Conservation (phyloP, 768 basidiomycete genomes). For the Lactarius psammicola region DNA sequence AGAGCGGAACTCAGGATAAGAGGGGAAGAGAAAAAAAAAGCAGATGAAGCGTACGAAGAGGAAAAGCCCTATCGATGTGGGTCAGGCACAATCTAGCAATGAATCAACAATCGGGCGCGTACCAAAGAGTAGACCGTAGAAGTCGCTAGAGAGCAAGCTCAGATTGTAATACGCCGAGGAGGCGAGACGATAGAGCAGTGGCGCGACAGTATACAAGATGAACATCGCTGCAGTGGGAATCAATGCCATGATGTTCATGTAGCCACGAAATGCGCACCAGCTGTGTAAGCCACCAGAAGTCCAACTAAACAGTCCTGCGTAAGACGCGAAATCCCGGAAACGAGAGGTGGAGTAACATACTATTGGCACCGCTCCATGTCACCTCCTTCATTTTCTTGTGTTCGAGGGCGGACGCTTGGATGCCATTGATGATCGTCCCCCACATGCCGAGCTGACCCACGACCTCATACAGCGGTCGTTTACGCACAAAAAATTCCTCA, state of each 20-base stretch:
- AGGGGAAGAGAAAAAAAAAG: background rate
- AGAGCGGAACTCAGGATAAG: slow-evolving; percentile 12
- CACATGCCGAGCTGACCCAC: slow-evolving; percentile 86
- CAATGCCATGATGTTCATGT: background rate
- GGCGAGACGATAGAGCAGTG: slow-evolving; percentile 80
- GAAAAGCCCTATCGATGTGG: slow-evolving; percentile 42
- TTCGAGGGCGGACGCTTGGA: slow-evolving; percentile 75
- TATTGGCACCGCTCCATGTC: slow-evolving; percentile 70
- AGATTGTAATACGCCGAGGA: slow-evolving; percentile 86
- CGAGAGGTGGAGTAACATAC: slow-evolving; percentile 41
- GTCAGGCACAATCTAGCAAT: slow-evolving; percentile 13
- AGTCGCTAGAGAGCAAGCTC: slow-evolving; percentile 83
- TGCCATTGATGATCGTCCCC: slow-evolving; percentile 75
- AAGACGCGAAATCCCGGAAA: background rate
- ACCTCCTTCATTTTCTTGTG: slow-evolving; percentile 61
- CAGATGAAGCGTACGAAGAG: slow-evolving; percentile 45
- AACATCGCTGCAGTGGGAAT: slow-evolving; percentile 57
- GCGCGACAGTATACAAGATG: slow-evolving; percentile 81
- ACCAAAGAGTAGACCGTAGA: slow-evolving; percentile 81
- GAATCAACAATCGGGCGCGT: slow-evolving; percentile 13
- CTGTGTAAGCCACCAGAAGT: slow-evolving; percentile 51
- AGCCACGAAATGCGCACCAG: slow-evolving; percentile 32
- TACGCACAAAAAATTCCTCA: slow-evolving; percentile 84
- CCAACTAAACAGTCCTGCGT: slow-evolving; percentile 41
- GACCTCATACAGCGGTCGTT: slow-evolving; percentile 79